Evolutionary conservation across 2,329 filamentous ascomycete genomes (phyloP).

Genomic region (Aspergillus costaricaensis): DNA sequence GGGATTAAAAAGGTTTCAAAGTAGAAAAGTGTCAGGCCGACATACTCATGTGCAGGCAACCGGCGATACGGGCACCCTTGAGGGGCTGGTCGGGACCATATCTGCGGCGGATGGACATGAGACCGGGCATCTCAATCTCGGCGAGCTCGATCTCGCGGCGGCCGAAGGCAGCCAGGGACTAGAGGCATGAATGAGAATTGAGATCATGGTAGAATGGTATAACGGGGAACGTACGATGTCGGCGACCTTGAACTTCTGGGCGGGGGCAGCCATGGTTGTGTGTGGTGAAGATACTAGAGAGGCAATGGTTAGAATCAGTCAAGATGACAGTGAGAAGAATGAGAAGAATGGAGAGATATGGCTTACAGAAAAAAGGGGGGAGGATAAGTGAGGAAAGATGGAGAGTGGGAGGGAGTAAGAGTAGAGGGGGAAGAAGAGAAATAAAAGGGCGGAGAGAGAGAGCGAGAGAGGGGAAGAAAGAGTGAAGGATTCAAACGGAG

Average conservation of each 20-base stretch:
- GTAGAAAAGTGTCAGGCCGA: conserved; percentile 11
- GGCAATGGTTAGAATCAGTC: background rate
- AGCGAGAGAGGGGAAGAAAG: conserved; percentile 1
- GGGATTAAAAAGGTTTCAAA: conserved; percentile 13
- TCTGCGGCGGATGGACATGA: conserved; percentile 91
- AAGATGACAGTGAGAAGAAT: conserved; percentile 8
- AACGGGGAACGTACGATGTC: conserved; percentile 66
- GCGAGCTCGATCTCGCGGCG: conserved; percentile 98
- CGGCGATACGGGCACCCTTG: conserved; percentile 91
- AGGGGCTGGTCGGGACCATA: conserved; percentile 93
- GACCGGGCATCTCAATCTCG: conserved; percentile 94
- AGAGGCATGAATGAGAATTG: conserved; percentile 1
- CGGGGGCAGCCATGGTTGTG: conserved; percentile 68
- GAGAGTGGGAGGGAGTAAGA: conserved; percentile 7
- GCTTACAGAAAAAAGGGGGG: background rate
- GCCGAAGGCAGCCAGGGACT: conserved; percentile 92
- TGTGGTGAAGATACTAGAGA: conserved; percentile 3
- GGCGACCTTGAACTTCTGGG: conserved; percentile 95
- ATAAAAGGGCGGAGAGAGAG: conserved; percentile 2
- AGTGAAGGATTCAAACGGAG: background rate
- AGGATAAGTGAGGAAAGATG: conserved; percentile 8
- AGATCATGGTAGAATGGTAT: background rate
- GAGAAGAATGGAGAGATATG: background rate
- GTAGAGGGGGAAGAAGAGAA: conserved; percentile 14
- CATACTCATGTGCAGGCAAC: conserved; percentile 95